Evolutionary conservation across 352 stramenopile species (phyloP), one percentile per base, ranked within the genome.

Genomic region (Thalassiosira mediterranea): DNA sequence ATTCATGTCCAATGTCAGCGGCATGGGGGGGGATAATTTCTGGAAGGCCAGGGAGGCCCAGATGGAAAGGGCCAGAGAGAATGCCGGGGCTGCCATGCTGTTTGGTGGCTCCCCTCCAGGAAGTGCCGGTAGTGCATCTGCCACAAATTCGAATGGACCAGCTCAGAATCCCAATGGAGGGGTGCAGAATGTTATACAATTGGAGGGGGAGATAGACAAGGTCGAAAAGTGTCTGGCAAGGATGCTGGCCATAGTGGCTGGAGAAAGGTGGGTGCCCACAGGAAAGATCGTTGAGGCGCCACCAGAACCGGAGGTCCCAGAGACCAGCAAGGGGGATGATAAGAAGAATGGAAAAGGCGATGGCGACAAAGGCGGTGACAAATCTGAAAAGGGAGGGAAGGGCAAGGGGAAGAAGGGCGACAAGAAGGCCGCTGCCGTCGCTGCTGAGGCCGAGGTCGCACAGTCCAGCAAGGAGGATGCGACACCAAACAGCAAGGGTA

Each of bases 121-220:
- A 23, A 28, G 19, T 56, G 28, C 28, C 42, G 38, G 52, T 19
- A 23, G n/a, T 19, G 21, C 31, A n/a, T 17, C 31, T 32, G 2
- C n/a, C 32, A 1, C 10, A n/a, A 65, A 11, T 51, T 15, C 13
- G 2, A 61, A 23, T 37, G 37, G 3, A 29, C 21, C n/a, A 15
- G 44, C 61, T 37, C 32, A 26, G 15, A 21, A 42, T 19, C 19
- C 21, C 1, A 25, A 38, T 60, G n/a, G 7, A 13, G 47, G 7
- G 28, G 38, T 26, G 17, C 21, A 60, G 1, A 78, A 93, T 58
- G 42, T 93, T 19, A 73, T 93, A 63, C 87, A 93, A 72, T 42
- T 93, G 17, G 87, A 93, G 67, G 87, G 82, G 23, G 66, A 78
- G 11, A 74, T 90, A 3, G 38, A 75, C 8, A 81, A 90, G 44